Conservation (phyloP, 352 stramenopile genomes). For the Aphanomyces euteiches region DNA sequence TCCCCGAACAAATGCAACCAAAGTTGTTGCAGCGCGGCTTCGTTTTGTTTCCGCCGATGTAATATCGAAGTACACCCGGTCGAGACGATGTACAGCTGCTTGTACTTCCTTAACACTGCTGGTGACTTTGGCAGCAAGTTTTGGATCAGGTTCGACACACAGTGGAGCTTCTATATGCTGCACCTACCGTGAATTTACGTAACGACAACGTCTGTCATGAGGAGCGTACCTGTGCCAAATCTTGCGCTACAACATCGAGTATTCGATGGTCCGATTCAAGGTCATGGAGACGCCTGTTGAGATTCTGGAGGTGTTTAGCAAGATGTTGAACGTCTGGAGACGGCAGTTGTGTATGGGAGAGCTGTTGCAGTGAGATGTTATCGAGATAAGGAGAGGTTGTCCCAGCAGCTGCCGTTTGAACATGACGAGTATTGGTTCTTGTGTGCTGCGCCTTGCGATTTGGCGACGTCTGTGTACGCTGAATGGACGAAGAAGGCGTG, state of each 20-base stretch:
- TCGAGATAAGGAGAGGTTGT: not conserved
- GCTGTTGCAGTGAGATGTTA: not conserved
- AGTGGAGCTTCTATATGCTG: not conserved
- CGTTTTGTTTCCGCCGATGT: conserved; percentile 69
- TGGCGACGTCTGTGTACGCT: conserved; percentile 11
- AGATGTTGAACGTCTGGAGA: not conserved
- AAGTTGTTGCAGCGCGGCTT: conserved; percentile 60
- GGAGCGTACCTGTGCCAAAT: too few species aligned
- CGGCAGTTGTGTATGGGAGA: not conserved
- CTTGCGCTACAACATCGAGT: not conserved
- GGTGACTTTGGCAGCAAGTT: conserved; percentile 47
- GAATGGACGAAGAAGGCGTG: not conserved
- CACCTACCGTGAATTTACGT: not conserved
- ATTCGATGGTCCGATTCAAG: not conserved
- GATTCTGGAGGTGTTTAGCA: not conserved
- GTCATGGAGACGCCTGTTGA: conserved; percentile 5
- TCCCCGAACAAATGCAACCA: conserved; percentile 48
- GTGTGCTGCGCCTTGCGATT: not conserved
- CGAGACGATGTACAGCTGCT: conserved; percentile 56
- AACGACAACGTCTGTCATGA: not conserved
- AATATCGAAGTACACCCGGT: conserved; percentile 75
- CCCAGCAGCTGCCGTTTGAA: not conserved
- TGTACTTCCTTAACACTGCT: conserved; percentile 58
- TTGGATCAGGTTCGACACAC: conserved; percentile 29
- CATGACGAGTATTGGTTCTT: not conserved